Conservation (phyloP, 495 filamentous ascomycete species). For the Penicillium simplicissimum region DNA sequence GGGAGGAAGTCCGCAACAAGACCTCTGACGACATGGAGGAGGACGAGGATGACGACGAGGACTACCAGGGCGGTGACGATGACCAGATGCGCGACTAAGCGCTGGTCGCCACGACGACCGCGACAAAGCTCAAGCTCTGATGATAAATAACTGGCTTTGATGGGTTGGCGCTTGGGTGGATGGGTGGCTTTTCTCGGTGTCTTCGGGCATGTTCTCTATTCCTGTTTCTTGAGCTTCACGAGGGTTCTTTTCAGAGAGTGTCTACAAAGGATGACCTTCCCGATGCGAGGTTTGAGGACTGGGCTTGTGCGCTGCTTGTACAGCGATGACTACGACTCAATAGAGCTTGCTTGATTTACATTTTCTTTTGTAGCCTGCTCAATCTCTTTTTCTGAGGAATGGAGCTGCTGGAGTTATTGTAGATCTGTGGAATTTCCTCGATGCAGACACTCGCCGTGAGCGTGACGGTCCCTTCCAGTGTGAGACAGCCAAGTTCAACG, state of each 20-base stretch:
- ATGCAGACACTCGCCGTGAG: background rate
- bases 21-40: constrained; percentile 64
- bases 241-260: background rate
- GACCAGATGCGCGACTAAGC: constrained; percentile 50
- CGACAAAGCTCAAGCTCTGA: constrained; percentile 17
- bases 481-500: background rate
- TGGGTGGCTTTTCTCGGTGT: constrained; percentile 13
- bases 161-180: constrained; percentile 21
- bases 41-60: constrained; percentile 78
- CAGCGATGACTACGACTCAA: constrained; percentile 24
- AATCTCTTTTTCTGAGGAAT: background rate
- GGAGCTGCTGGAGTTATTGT: background rate
- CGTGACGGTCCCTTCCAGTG: background rate
- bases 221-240: background rate
- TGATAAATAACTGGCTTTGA: constrained; percentile 22
- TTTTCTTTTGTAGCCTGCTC: background rate
- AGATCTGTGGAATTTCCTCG: background rate
- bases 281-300: background rate
- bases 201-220: constrained; percentile 1
- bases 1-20: constrained; percentile 71
- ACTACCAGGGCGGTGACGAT: constrained; percentile 37
- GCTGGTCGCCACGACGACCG: constrained; percentile 7
- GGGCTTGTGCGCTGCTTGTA: background rate
- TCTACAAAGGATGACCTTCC: background rate
- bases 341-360: constrained; percentile 11